These are phyloP conservation scores for Talaromyces atroroseus DNA, from an alignment of 2,329 filamentous ascomycete genomes.

Conservation along the genomic window DNA sequence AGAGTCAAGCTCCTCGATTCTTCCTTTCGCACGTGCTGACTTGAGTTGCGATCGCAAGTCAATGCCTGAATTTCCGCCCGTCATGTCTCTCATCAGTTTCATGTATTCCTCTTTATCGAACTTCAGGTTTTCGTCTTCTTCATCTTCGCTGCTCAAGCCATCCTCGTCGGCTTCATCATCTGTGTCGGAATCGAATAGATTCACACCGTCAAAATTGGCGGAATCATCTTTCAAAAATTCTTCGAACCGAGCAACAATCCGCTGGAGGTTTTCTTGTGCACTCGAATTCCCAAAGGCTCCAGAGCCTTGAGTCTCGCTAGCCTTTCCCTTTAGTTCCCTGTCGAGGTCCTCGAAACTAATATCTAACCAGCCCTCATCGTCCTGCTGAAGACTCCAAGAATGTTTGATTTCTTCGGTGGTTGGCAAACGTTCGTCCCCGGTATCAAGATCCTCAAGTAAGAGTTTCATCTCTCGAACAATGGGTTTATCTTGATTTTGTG, in stretches of 20 bases:
- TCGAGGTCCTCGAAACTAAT: conserved; percentile 90
- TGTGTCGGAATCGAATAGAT: conserved; percentile 55
- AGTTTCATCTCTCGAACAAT: conserved; percentile 70
- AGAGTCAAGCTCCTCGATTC: conserved; percentile 47
- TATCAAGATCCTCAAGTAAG: conserved; percentile 67
- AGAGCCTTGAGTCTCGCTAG: conserved; percentile 31
- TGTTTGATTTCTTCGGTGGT: conserved; percentile 62
- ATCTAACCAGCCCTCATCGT: conserved; percentile 86
- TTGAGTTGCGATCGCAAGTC: conserved; percentile 20
- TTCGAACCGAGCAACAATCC: conserved; percentile 92
- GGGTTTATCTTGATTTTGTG: conserved; percentile 62
- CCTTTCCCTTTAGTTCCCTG: conserved; percentile 60
- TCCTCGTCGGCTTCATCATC: conserved; percentile 48
- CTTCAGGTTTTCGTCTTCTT: conserved; percentile 68
- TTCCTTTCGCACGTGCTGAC: conserved; percentile 21
- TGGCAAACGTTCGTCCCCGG: conserved; percentile 67
- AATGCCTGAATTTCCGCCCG: conserved; percentile 58
- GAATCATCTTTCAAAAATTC: conserved; percentile 81
- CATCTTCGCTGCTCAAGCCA: conserved; percentile 53
- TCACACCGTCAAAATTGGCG: conserved; percentile 73
- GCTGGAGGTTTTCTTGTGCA: conserved; percentile 60
- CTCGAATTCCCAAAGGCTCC: conserved; percentile 43
- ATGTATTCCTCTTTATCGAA: conserved; percentile 73
- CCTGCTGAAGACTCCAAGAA: conserved; percentile 64
- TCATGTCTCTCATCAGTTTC: conserved; percentile 86